phyloP scores from a whole-genome alignment of 345 rosid genomes.

The Salix exigua region DNA sequence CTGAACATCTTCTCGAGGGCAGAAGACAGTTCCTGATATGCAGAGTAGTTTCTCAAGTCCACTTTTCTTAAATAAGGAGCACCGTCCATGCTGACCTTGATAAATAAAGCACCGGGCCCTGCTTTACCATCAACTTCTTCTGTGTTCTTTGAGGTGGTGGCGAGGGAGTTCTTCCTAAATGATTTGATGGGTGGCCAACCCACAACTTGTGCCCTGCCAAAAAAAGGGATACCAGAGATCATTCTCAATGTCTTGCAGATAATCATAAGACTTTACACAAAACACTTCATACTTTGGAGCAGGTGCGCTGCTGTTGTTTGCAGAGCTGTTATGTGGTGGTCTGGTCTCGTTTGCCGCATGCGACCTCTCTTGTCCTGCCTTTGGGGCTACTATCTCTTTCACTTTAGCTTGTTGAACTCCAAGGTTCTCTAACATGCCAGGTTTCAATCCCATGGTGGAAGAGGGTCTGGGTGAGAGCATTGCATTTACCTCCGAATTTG shows the following conservation, averaged over 20 bases:
- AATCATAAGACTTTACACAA: neutral
- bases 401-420: conserved; percentile 40
- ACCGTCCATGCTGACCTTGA: conserved; percentile 37
- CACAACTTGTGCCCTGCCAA: conserved; percentile 36
- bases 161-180: conserved; percentile 32
- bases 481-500: conserved; percentile 23
- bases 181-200: conserved; percentile 37
- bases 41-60: conserved; percentile 30
- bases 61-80: conserved; percentile 36
- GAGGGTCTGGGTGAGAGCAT: conserved; percentile 31
- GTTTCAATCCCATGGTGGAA: conserved; percentile 42
- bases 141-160: conserved; percentile 30
- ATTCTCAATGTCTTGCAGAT: neutral
- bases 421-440: conserved; percentile 44
- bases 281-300: conserved; percentile 23
- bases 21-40: conserved; percentile 29
- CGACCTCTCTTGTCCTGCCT: conserved; percentile 36
- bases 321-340: conserved; percentile 16
- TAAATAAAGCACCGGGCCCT: conserved; percentile 21
- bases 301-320: conserved; percentile 26
- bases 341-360: conserved; percentile 28
- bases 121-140: conserved; percentile 35
- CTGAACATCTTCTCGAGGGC: conserved; percentile 37
- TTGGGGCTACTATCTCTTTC: conserved; percentile 35
- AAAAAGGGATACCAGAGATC: neutral